A percentile compares a stretch with the other conserved stretches of the same genome.
Conservation (phyloP, 129 eudicot genomes). For the sunflower (Helianthus annuus) region DNA sequence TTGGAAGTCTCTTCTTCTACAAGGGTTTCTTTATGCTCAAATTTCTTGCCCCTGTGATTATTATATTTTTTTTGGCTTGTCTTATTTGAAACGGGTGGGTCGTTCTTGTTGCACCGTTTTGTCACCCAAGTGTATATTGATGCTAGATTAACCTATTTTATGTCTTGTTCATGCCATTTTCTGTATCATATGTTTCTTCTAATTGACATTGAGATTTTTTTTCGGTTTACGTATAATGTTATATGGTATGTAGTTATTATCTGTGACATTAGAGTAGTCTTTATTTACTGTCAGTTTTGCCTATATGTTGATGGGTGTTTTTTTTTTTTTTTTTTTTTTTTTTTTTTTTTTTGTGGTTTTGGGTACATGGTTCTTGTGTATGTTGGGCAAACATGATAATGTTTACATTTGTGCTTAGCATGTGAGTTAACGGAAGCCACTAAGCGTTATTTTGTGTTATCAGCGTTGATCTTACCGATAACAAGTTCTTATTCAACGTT, state of each 20-base stretch:
- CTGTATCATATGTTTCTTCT: constrained; percentile 41
- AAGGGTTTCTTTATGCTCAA: constrained; percentile 33
- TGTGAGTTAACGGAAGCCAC: no score
- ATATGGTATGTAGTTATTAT: not conserved
- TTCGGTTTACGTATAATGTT: not conserved
- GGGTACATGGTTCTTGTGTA: not conserved
- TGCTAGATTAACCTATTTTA: constrained; percentile 32
- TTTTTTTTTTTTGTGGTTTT: no score
- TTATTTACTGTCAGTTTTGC: not conserved
- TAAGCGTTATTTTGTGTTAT: no score
- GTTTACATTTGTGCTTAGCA: no score
- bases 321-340: no score
- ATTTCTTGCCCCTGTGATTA: constrained; percentile 37
- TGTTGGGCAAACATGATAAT: no score
- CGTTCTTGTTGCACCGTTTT: constrained; percentile 28
- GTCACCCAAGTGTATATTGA: constrained; percentile 51
- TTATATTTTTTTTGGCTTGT: constrained; percentile 29
- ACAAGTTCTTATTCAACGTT: no score
- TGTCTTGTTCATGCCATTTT: constrained; percentile 37
- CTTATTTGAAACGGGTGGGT: constrained; percentile 5
- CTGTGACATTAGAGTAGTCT: not conserved
- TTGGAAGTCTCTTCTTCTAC: constrained; percentile 22
- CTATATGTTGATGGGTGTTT: no score
- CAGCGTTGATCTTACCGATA: no score
- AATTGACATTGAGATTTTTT: constrained; percentile 12